Conservation (phyloP, 371 early-diverging fungal species). For the Nematocida sp. region DNA sequence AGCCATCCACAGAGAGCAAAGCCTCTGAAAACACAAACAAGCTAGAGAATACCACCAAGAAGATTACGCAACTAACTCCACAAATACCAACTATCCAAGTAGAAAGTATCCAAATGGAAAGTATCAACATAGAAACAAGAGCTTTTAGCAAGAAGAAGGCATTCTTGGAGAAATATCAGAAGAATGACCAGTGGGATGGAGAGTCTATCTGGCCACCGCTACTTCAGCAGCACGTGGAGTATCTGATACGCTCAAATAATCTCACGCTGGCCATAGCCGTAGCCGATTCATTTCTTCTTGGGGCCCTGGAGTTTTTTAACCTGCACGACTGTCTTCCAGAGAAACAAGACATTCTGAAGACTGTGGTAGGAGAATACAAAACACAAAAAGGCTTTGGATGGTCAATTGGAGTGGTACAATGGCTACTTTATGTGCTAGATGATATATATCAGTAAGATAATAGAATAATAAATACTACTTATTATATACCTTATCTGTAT, state of each 20-base stretch:
- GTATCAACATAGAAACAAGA: too few species aligned
- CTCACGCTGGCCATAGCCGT: neutral
- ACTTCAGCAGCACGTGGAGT: constrained; percentile 21
- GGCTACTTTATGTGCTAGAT: constrained; percentile 26
- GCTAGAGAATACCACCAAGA: neutral
- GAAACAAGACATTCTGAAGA: constrained; percentile 17
- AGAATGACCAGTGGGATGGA: constrained; percentile 65
- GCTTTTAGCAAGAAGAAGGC: constrained; percentile 66
- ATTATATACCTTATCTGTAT: neutral
- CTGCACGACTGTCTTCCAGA: constrained; percentile 8
- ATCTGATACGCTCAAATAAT: constrained; percentile 31
- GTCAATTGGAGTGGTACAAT: constrained; percentile 74
- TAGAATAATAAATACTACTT: neutral
- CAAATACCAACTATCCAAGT: too few species aligned
- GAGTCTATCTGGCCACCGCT: constrained; percentile 41
- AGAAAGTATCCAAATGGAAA: too few species aligned
- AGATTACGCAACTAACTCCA: too few species aligned
- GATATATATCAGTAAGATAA: neutral
- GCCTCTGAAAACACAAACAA: neutral
- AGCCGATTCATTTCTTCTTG: neutral
- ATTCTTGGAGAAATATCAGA: constrained; percentile 76
- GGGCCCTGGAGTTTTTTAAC: neutral
- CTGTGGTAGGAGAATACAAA: constrained; percentile 77
- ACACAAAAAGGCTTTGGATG: constrained; percentile 82
- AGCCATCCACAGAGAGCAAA: neutral